Evolutionary conservation across 129 eudicot species (phyloP), one percentile per base, ranked within the genome.

Genomic region (Artemisia tridentata): DNA sequence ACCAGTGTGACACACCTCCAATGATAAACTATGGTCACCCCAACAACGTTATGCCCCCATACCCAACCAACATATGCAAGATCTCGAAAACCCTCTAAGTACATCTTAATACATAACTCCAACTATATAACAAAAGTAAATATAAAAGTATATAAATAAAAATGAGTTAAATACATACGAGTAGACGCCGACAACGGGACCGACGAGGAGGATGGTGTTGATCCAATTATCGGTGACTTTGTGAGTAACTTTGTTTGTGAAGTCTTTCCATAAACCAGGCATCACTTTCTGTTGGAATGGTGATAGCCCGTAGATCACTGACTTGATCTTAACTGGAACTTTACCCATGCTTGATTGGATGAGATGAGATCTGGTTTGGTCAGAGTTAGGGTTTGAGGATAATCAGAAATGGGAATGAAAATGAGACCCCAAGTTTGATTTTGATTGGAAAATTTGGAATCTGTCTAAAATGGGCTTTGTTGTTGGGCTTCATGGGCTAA

Each of bases 201-300:
- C 78, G 68, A 86, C 67, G 51, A 91, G 78, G 57, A 91, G 96
- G 46, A 84, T 55, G 75, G 88, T 75, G 79, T 71, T 83, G 63
- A 91, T 13, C 96, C 96, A 88, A 53, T 84, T 86, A 7, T 88
- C 96, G 71, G 87, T 53, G 84, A 88, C 80, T 77, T 86, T 91
- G 83, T 91, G 96, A 31, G 81, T 73, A 78, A 91, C 56, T 72
- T 91, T 91, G 4, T 76, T 75, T 1, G 89, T 58, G 4, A 86
- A 21, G 17, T 91, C 87, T 19, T 91, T 91, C 96, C 93, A 88
- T 52, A 91, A 88, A 11, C 98, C 96, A 7, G 96, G 87, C 98
- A 91, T 91, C 62, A 88, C 85, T 80, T 91, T 86, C 82, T 91
- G 98, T 79, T 91, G 96, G 69, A 84, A 91, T 56, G 98, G 98